phyloP scores from a whole-genome alignment of 495 filamentous ascomycete genomes.

The Aspergillus egyptiacus region DNA sequence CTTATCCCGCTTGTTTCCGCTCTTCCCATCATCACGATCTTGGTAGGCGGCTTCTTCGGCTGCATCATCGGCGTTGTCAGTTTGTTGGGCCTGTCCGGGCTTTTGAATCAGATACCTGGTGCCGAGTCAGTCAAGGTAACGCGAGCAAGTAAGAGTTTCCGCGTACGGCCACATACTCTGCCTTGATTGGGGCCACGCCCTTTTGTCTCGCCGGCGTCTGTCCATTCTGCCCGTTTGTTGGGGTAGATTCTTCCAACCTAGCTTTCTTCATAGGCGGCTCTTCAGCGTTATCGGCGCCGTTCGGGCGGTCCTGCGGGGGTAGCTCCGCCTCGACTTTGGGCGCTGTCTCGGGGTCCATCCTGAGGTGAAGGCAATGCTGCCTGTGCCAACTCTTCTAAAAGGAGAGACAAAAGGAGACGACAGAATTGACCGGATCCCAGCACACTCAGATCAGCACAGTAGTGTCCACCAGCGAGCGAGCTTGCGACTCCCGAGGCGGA shows the following conservation, averaged over 20 bases:
- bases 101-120: constrained; percentile 53
- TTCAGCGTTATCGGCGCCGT: constrained; percentile 19
- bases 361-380: neutral
- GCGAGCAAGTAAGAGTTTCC: no score
- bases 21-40: constrained; percentile 35
- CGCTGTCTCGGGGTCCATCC: constrained; percentile 16
- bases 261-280: constrained; percentile 55
- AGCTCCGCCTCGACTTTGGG: constrained; percentile 8
- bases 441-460: neutral
- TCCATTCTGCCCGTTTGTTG: constrained; percentile 20
- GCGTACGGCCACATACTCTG: constrained; percentile 56
- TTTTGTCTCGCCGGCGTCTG: constrained; percentile 33
- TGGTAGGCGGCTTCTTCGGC: constrained; percentile 56
- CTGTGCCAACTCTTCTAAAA: neutral
- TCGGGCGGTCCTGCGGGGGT: constrained; percentile 5
- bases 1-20: constrained; percentile 42
- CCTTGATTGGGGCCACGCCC: constrained; percentile 77
- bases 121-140: constrained; percentile 9
- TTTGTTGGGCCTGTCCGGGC: constrained; percentile 17
- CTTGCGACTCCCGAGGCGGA: neutral
- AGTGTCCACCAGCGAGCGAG: no score
- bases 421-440: neutral
- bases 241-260: constrained; percentile 43
- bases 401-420: neutral
- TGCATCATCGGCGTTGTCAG: constrained; percentile 52